Base-by-base conservation (phyloP, 768 basidiomycete genomes). In the Zangia roseola region DNA sequence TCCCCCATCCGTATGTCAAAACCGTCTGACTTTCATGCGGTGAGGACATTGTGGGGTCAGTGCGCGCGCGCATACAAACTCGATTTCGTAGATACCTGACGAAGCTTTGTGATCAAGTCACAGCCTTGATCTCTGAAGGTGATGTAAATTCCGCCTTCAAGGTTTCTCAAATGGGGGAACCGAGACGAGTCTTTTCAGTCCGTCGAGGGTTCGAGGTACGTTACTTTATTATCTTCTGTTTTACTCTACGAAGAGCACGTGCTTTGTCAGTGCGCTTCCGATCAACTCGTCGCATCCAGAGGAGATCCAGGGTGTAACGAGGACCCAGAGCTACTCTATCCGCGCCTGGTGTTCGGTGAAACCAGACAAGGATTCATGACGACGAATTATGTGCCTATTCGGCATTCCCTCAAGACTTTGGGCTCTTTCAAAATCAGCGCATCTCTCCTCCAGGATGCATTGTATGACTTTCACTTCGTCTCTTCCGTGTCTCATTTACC, bases 1-100 rank as follows among this genome's bases (percentile, higher is more conserved):
- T 1, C 52, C 70, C 13, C 70, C 76, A 0, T 68, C 79, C 5
- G 73, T 81, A 8, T 59, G 69, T 16, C 70, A 75, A 4, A 84
- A 82, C 58, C 69, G 83, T 10, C 68, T 77, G 2, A 80, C 81
- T 0, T 84, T 84, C 61, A 83, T 84, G 78, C 65, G 83, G 82
- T 79, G 56, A 49, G 57, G 28, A 21, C 10, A 2, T 40, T 19
- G 8, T 20, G n/a, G 21, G 7, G 1, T 40, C n/a, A n/a, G n/a
- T 23, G 8, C 17, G 14, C 19, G 26, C 16, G 3, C 28, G 28
- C 12, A 26, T 35, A 40, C 23, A 46, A 5, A 5, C 6, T 17
- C 2, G 4, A 26, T 33, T 35, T 10, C n/a, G 10, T 35, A 84
- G 82, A 40, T 84, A 82, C 56, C 74, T 84, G 8, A 80, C 74